These are phyloP conservation scores for Akanthomyces lecanii DNA, from an alignment of 2,329 filamentous ascomycete genomes.

Conservation along the genomic window DNA sequence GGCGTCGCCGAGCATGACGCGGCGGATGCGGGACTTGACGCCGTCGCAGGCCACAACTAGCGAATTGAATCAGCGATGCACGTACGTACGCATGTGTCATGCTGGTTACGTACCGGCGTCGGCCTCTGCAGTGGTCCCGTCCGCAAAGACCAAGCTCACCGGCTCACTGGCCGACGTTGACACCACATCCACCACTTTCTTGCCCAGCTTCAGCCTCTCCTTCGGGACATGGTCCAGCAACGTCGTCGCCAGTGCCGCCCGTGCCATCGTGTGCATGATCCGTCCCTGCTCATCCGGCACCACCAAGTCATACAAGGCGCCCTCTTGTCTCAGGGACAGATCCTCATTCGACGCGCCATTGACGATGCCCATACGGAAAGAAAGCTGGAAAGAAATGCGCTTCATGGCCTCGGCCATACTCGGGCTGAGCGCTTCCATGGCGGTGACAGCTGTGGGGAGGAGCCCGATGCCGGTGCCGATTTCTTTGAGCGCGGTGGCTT, in stretches of 20 bases:
- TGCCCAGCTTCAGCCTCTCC: slow-evolving; percentile 30
- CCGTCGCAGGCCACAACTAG: slow-evolving; percentile 58
- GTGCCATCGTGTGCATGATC: slow-evolving; percentile 20
- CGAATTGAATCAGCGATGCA: no score
- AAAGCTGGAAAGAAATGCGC: slow-evolving; percentile 34
- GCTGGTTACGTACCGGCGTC: slow-evolving; percentile 24
- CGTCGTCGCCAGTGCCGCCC: slow-evolving; percentile 25
- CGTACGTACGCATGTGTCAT: no score
- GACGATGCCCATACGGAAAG: neutral
- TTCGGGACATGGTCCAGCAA: slow-evolving; percentile 35
- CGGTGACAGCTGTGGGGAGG: slow-evolving; percentile 46
- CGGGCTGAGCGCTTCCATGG: slow-evolving; percentile 31
- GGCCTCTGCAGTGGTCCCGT: slow-evolving; percentile 35
- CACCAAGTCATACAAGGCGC: slow-evolving; percentile 30
- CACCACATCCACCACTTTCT: slow-evolving; percentile 31
- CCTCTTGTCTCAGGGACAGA: neutral
- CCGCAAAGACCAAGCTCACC: slow-evolving; percentile 32
- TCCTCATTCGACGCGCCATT: neutral
- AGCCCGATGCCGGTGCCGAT: slow-evolving; percentile 50
- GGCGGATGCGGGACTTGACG: slow-evolving; percentile 53
- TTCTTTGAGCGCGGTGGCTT: slow-evolving; percentile 38
- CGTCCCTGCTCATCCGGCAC: slow-evolving; percentile 18
- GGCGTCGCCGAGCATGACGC: slow-evolving; percentile 44
- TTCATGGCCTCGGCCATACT: slow-evolving; percentile 34
- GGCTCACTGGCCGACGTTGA: slow-evolving; percentile 21